Evolutionary conservation across 805 yeast genomes (phyloP).

Genomic region (Maudiozyma saulgeensis): DNA sequence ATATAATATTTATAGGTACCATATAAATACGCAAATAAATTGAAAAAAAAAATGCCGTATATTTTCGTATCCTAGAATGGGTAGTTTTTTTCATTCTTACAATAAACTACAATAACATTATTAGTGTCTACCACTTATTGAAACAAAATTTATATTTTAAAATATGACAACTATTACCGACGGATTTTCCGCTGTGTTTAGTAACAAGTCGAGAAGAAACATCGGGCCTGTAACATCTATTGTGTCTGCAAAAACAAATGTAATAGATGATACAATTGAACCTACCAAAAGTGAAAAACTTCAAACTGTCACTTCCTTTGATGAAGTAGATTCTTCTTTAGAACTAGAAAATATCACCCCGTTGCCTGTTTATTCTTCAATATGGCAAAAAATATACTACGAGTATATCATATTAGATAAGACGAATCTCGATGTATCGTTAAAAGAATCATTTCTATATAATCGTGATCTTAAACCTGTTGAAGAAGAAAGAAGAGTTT

Average conservation of each 20-base stretch:
- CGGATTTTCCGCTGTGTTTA: constrained; percentile 13
- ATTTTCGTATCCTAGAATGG: no score
- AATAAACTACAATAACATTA: no score
- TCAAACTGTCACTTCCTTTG: neutral
- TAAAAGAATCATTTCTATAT: constrained; percentile 52
- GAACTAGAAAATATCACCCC: neutral
- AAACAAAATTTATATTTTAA: neutral
- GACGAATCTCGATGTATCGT: constrained; percentile 32
- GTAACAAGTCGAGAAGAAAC: constrained; percentile 6
- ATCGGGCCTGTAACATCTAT: constrained; percentile 3
- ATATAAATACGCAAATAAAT: no score
- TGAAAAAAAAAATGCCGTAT: no score
- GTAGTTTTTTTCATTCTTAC: no score
- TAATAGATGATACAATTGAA: neutral
- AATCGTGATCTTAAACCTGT: constrained; percentile 72
- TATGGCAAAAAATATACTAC: constrained; percentile 6
- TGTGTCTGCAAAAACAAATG: neutral
- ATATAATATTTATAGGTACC: no score
- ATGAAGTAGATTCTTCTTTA: neutral
- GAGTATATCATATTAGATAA: constrained; percentile 7
- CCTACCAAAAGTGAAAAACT: neutral
- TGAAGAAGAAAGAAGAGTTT: constrained; percentile 55
- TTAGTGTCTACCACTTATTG: neutral
- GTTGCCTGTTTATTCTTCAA: neutral
- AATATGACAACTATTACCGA: constrained; percentile 4